Conservation (phyloP, 2,329 filamentous ascomycete genomes). For the Claviceps lovelessii region DNA sequence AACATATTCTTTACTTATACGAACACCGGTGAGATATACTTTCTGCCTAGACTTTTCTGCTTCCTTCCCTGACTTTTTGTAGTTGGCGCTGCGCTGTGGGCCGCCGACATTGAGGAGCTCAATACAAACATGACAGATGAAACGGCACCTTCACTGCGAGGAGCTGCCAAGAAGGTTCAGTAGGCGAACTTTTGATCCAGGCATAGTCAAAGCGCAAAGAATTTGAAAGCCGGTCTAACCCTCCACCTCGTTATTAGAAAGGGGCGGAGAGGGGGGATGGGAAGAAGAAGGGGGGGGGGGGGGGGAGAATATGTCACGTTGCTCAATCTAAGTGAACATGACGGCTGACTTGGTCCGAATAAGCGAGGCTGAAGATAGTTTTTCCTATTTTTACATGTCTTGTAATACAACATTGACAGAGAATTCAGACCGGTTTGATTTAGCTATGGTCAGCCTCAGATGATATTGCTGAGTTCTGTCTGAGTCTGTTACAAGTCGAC, state of each 20-base stretch:
- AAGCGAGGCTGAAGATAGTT: neutral
- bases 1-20: conserved; percentile 82
- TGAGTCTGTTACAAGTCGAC: neutral
- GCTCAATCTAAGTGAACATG: neutral
- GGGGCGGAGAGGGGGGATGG: too few relatives aligned
- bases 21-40: conserved; percentile 47
- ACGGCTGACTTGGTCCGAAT: neutral
- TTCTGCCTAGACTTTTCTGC: neutral
- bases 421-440: neutral
- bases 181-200: neutral
- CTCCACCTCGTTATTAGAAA: neutral
- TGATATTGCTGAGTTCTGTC: neutral
- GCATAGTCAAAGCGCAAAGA: neutral
- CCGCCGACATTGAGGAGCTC: conserved; percentile 62
- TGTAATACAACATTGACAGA: neutral
- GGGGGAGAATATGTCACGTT: neutral
- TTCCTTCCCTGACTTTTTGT: neutral
- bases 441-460: neutral
- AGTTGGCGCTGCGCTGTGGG: conserved; percentile 91
- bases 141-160: conserved; percentile 36
- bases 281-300: too few relatives aligned
- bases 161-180: conserved; percentile 32
- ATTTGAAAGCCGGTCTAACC: neutral
- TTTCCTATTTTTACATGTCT: neutral
- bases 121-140: conserved; percentile 33